These are phyloP conservation scores for Cyanidiococcus yangmingshanensis DNA, from an alignment of 23 red algal species.

Conservation along the genomic window DNA sequence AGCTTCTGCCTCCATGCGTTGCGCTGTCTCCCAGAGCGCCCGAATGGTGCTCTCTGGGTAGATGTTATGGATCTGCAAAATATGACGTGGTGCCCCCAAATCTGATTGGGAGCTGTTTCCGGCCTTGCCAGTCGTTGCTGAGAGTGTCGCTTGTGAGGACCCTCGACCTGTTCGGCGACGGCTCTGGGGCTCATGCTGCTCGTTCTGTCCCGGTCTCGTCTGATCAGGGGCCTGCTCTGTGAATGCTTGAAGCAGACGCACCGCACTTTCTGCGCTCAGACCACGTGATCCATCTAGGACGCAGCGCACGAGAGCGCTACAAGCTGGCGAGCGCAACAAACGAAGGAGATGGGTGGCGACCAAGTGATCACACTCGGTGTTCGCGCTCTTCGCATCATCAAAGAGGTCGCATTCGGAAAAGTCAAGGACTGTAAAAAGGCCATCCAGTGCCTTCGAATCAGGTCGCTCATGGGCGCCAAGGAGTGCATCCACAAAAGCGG, in stretches of 20 bases:
- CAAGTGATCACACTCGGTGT: neutral
- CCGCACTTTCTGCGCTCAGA: neutral
- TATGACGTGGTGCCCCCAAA: neutral
- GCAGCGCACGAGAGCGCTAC: neutral
- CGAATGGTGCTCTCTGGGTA: conserved; percentile 13
- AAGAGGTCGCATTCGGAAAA: conserved; percentile 2
- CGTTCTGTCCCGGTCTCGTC: neutral
- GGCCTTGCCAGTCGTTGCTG: neutral
- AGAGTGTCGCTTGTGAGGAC: neutral
- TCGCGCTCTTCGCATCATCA: neutral
- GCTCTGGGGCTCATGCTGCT: neutral
- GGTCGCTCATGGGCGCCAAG: neutral
- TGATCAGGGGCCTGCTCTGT: neutral
- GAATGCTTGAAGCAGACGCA: neutral
- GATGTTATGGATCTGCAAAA: neutral
- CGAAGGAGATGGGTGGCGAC: neutral
- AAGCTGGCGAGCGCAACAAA: neutral
- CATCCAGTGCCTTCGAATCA: neutral
- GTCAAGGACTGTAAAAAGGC: neutral
- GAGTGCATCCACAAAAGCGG: conserved; percentile 7
- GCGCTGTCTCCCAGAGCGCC: neutral
- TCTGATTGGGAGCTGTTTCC: neutral
- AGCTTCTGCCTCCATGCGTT: neutral
- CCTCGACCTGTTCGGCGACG: neutral
- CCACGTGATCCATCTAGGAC: conserved; percentile 5